These are phyloP conservation scores for Anthracocystis panici-leucophaei DNA, from an alignment of 1,284 basidiomycete genomes.

Conservation along the genomic window DNA sequence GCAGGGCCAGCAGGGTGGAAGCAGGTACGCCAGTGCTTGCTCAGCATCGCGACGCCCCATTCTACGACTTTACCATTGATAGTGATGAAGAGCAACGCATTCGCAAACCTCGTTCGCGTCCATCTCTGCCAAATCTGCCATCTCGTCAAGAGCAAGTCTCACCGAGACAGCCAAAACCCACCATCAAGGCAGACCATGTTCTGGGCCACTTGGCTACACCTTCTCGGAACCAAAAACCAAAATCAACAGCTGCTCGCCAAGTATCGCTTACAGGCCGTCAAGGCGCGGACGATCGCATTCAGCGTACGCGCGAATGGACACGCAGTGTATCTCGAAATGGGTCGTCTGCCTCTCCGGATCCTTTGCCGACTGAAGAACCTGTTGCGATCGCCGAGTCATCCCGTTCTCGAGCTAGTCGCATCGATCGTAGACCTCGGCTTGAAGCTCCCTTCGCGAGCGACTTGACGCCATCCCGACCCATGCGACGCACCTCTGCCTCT, in stretches of 20 bases:
- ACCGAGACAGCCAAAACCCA: not conserved
- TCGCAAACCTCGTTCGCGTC: slow-evolving; percentile 27
- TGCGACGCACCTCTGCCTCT: not conserved
- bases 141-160: not conserved
- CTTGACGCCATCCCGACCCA: slow-evolving; percentile 13
- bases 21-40: slow-evolving; percentile 34
- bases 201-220: slow-evolving; percentile 24
- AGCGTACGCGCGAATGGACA: slow-evolving; percentile 24
- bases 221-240: slow-evolving; percentile 3
- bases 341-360: slow-evolving; percentile 15
- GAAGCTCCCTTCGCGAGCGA: not conserved
- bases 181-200: slow-evolving; percentile 11
- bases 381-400: slow-evolving; percentile 14
- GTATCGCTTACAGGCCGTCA: not conserved
- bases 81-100: slow-evolving; percentile 47
- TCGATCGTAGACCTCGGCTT: slow-evolving; percentile 13
- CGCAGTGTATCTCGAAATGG: slow-evolving; percentile 26
- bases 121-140: slow-evolving; percentile 26
- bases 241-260: not conserved
- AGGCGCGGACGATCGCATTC: slow-evolving; percentile 7
- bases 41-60: slow-evolving; percentile 37
- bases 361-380: not conserved
- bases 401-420: slow-evolving; percentile 26
- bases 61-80: slow-evolving; percentile 49
- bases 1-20: slow-evolving; percentile 7